Base-by-base conservation (phyloP, 305 asterid species). In the Fraxinus sp. region DNA sequence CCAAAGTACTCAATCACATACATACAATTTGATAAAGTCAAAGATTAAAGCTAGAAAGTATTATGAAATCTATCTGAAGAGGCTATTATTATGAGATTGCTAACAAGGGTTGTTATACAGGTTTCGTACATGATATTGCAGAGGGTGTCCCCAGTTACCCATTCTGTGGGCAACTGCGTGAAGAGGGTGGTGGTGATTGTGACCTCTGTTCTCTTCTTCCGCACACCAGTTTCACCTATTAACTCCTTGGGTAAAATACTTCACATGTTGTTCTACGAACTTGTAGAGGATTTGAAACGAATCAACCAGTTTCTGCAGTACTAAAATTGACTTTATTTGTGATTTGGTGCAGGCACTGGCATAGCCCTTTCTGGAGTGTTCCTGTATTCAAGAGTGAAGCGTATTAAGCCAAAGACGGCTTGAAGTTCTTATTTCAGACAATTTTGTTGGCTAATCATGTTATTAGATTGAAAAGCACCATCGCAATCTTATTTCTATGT, bases 111-210 rank as follows among this genome's bases (percentile, higher is more conserved):
- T 81, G 39, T n/a, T 26, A 76, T 78, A 82, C 91, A 89, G 92
- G 91, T 89, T 68, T 89, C 92, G 16, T 89, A 88, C 86, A 89
- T 89, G 92, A 89, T 89, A 83, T 44, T 89, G 80, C 91, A 88
- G 82, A 85, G 92, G 87, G 92, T 89, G 35, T 89, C 92, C 10
- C 92, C 92, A 64, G 90, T 89, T 37, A 89, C 92, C 18, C 92
- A 89, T 81, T 89, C 92, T 16, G 92, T 89, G 37, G 92, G 92
- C 13, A 89, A 89, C 83, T 89, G 92, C 16, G 92, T 89, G 84
- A 89, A 89, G 86, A 87, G 92, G 62, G 92, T 89, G 80, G 92
- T 89, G 74, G 92, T 89, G 78, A 89, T 89, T 20, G 90, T 89
- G 55, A 86, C 92, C 11, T 89, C 92, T 16, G 92, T 89, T 77